Evolutionary conservation across 1,284 basidiomycete species (phyloP), one percentile per base, ranked within the genome.

Genomic region (Moniliella sp.): DNA sequence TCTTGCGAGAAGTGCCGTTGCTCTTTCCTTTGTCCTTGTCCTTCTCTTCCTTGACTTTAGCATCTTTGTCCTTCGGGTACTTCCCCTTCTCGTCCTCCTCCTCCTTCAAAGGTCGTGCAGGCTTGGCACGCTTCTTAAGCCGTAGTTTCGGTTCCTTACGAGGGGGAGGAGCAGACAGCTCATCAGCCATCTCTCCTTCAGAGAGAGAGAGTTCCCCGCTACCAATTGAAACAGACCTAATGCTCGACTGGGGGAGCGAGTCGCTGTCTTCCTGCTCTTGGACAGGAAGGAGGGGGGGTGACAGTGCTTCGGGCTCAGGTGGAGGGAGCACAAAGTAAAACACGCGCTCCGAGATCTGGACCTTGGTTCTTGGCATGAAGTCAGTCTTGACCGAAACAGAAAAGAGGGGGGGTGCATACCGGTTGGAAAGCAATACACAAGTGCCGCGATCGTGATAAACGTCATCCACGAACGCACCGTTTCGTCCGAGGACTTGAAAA

Each of bases 401-500:
- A 8, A 7, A 12, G 8, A 8, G 15, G n/a, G 18, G 28, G 28
- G 5, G 15, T 7, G 7, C 7, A 15, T 16, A 15, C 40, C 42
- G 46, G 30, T 52, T 54, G 15, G 2, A 59, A 48, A n/a, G 50
- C 45, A 10, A 84, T 78, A 38, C 76, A 72, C 38, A 78, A 76
- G 11, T 83, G 81, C 55, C 78, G 77, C 12, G 21, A n/a, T 77
- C 77, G 37, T 76, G 78, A 78, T 84, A 97, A 9, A 83, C 73
- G 29, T 86, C 84, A 48, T 97, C 88, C 1, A 99, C 83, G 75
- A 86, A 94, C 5, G 84, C 84, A 8, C 91, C 91, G 52, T 99
- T 97, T 36, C 88, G 69, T 8, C 91, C 91, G 19, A 81, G 69
- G 23, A 99, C 86, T 42, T 76, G 73, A 29, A 99, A 70, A 17